Base-by-base conservation (phyloP, 2,329 filamentous ascomycete genomes). In the Aspergillus tamarii region DNA sequence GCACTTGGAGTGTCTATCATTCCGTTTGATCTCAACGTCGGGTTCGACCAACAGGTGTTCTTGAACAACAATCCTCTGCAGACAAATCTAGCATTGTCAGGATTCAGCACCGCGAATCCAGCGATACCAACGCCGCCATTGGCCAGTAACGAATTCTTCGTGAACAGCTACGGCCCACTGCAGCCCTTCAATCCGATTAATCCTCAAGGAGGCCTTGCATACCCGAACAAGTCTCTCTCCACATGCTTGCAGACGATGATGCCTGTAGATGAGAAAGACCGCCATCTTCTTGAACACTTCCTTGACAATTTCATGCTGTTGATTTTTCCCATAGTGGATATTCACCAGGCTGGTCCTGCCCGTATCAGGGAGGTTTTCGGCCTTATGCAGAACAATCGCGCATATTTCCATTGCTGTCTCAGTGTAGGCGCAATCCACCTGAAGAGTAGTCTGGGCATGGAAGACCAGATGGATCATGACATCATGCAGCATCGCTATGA, bases 321-420 rank as follows among this genome's bases (percentile, higher is more conserved):
- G 3, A 48, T 64, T 0, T 64, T 64, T 8, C 57, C 57, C 6
- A 50, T 62, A 4, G n/a, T 57, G 3, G 56, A 56, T 1, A 26
- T 48, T 30, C 41, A 54, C 6, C 21, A 43, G 30, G 57, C 14
- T 4, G 56, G 55, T 10, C 12, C 46, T 50, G 12, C 46, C 2
- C 32, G 36, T 11, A 36, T 60, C 32, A 59, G 21, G 5, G 57
- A 65, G 16, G 50, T 60, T 23, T 30, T 65, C 4, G 32, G 41
- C 3, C 36, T 39, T 7, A 56, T 65, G 50, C 45, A 58, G n/a
- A 39, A 23, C 73, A 98, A 98, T 86, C 93, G 91, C 77, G 90
- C 89, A 67, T 98, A 97, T 77, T 85, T 97, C 36, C 93, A 97
- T 83, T 97, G 93, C 82, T 97, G 94, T 80, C 84, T 98, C 66